These are phyloP conservation scores for Saccharomyces hybrid DNA, from an alignment of 1,139 yeast genomes.

Conservation along the genomic window DNA sequence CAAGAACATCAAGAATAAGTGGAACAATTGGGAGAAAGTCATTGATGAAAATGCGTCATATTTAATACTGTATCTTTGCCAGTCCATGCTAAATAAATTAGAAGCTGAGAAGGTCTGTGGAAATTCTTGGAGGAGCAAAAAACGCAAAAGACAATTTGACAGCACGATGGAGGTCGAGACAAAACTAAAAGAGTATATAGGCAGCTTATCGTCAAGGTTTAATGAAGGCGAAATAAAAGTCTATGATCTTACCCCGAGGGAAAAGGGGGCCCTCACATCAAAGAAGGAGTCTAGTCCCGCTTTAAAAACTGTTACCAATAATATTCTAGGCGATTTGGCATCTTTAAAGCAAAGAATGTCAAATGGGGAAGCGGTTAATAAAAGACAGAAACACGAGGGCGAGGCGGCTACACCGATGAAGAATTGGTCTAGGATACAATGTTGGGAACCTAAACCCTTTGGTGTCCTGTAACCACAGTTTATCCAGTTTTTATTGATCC, in stretches of 20 bases:
- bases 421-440: slow-evolving; percentile 24
- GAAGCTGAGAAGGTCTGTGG: neutral
- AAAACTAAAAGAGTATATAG: slow-evolving; percentile 18
- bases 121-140: neutral
- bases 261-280: slow-evolving; percentile 5
- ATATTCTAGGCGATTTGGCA: slow-evolving; percentile 28
- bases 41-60: slow-evolving; percentile 3
- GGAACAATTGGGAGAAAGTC: slow-evolving; percentile 7
- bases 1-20: slow-evolving; percentile 3
- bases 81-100: neutral
- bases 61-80: neutral
- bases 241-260: slow-evolving; percentile 6
- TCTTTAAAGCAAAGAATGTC: slow-evolving; percentile 26
- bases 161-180: slow-evolving; percentile 33
- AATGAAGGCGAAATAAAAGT: slow-evolving; percentile 5
- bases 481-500: neutral
- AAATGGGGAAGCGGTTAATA: slow-evolving; percentile 1
- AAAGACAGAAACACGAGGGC: slow-evolving; percentile 3
- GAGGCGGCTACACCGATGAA: neutral
- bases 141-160: slow-evolving; percentile 5
- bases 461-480: slow-evolving; percentile 29
- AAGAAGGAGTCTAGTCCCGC: slow-evolving; percentile 25
- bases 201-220: slow-evolving; percentile 11
- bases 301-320: slow-evolving; percentile 24
- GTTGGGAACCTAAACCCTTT: slow-evolving; percentile 44